Evolutionary conservation across 495 filamentous ascomycete species (phyloP), one percentile per base, ranked within the genome.

Genomic region (Penicillium arizonense): DNA sequence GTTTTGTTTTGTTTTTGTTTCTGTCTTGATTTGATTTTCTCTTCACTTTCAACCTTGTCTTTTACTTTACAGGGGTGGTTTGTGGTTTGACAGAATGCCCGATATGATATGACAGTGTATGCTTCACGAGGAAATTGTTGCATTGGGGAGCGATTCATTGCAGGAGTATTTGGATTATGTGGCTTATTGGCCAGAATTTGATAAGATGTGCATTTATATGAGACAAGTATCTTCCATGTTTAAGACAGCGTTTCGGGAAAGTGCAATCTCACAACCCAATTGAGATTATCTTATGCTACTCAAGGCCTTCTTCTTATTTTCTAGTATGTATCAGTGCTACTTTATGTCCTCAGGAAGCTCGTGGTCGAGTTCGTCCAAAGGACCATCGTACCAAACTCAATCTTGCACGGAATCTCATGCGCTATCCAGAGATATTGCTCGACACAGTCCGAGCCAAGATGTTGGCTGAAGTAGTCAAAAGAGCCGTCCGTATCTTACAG

Each of bases 91-190:
- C 38, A 43, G 39, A 50, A 42, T 36, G 48, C 33, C 34, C 32
- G 35, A 37, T 28, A 42, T 35, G 39, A 30, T 13, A 28, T 34
- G 30, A 50, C n/a, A 20, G 20, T 54, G 52, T 52, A 50, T 58
- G 44, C 20, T 55, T 50, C 52, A 61, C 50, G 55, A 55, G 40
- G 30, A 46, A 34, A 23, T 44, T 48, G 34, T 41, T 63, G 52
- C 52, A 62, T 61, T 50, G 53, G 55, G 59, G 55, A 59, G 62
- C 62, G 59, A 57, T 49, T 59, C 62, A 65, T 64, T 64, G 35
- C 61, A 42, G 62, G 62, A 62, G 61, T 64, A 51, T 42, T 53
- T 41, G 13, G 42, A 47, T 24, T 46, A 58, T 50, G 55, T 38
- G 52, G 45, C 48, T 51, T 56, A 30, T 35, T 44, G 32, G n/a